Conservation (phyloP, 495 filamentous ascomycete genomes). For the Parmelia sp. region DNA sequence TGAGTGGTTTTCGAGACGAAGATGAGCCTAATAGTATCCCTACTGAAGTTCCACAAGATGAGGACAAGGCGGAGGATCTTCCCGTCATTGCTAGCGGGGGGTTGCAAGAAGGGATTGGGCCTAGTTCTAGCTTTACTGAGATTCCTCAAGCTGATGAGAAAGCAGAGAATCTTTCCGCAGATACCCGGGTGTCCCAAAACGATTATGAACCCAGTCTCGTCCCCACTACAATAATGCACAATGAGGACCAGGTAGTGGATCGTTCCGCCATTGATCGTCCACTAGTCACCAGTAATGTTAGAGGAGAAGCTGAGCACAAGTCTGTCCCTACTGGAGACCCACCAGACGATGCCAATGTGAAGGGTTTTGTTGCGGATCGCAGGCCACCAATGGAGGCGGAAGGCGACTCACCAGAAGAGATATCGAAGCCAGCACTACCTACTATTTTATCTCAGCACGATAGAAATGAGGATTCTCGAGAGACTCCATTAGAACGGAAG, state of each 20-base stretch:
- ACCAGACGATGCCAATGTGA: not conserved
- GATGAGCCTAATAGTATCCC: slow-evolving; percentile 19
- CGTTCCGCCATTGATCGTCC: not conserved
- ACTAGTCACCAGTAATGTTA: not conserved
- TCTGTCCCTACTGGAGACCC: not conserved
- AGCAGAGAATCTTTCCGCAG: not conserved
- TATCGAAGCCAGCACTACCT: not conserved
- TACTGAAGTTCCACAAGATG: slow-evolving; percentile 14
- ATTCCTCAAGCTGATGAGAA: not conserved
- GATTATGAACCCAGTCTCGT: not conserved
- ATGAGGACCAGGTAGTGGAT: not conserved
- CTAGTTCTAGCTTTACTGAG: not conserved
- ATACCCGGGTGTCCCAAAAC: not conserved
- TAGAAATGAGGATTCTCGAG: not conserved
- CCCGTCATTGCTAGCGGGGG: not conserved
- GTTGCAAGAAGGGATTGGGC: not conserved
- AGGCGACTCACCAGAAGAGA: not conserved
- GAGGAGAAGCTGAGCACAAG: not conserved
- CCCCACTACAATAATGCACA: not conserved
- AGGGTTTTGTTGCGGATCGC: not conserved
- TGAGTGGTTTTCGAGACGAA: slow-evolving; percentile 27
- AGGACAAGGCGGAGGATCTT: not conserved
- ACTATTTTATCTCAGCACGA: not conserved
- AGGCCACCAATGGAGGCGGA: not conserved
- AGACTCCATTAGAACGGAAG: slow-evolving; percentile 3